Percentiles rank a stretch among this genome's conserved stretches.
phyloP scores from a whole-genome alignment of 2,329 filamentous ascomycete species.

The Fonsecaea erecta region DNA sequence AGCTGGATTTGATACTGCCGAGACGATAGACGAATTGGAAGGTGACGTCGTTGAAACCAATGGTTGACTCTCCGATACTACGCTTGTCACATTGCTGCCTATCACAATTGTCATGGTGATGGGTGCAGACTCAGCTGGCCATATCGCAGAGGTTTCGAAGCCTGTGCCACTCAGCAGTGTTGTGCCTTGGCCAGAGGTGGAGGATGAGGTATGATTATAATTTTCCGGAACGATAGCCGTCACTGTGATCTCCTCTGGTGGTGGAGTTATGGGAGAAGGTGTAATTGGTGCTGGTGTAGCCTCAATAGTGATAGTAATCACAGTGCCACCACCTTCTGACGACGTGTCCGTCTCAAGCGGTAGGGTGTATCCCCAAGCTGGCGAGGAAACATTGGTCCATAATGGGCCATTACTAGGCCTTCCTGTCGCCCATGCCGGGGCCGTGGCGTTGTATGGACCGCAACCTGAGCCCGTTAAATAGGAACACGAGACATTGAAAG shows the following conservation, averaged over 20 bases:
- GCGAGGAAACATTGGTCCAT: conserved; percentile 17
- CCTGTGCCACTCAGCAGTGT: not conserved
- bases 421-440: not conserved
- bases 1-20: not conserved
- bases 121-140: not conserved
- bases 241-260: conserved; percentile 21
- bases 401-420: not conserved
- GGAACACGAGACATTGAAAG: conserved; percentile 4
- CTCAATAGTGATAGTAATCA: conserved; percentile 22
- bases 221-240: conserved; percentile 13
- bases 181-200: not conserved
- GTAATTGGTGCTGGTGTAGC: conserved; percentile 9
- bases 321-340: not conserved
- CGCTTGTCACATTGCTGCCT: conserved; percentile 8
- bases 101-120: conserved; percentile 28
- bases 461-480: conserved; percentile 14
- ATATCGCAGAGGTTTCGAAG: not conserved
- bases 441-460: conserved; percentile 4
- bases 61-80: not conserved
- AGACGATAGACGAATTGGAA: conserved; percentile 14
- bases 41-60: not conserved
- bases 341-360: not conserved
- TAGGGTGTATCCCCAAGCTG: not conserved
- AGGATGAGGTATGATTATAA: not conserved
- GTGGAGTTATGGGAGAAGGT: conserved; percentile 14